phyloP scores from a whole-genome alignment of 257 asterid species.

The Scutellaria galericulata region DNA sequence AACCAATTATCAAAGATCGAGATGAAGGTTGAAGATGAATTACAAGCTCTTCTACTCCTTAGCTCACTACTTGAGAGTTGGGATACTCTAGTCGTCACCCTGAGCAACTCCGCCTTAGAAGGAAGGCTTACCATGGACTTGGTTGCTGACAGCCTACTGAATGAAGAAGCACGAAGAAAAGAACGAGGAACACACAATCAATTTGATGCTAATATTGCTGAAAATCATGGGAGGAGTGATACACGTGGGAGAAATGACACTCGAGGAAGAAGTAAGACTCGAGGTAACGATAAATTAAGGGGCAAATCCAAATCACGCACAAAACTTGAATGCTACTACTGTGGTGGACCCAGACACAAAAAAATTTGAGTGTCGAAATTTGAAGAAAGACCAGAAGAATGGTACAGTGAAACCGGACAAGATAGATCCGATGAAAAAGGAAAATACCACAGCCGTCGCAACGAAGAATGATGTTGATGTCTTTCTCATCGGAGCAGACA shows the following conservation, averaged over 20 bases:
- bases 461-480: background rate
- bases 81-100: too few species aligned
- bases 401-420: background rate
- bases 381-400: background rate
- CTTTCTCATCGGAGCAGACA: background rate
- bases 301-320: background rate
- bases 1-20: too few species aligned
- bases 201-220: slow-evolving; percentile 1
- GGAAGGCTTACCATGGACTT: background rate
- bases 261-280: background rate
- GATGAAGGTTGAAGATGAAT: too few species aligned
- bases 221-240: background rate
- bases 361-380: background rate
- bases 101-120: background rate
- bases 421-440: background rate
- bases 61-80: too few species aligned
- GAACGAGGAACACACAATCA: background rate
- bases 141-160: background rate
- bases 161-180: background rate
- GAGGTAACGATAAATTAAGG: background rate
- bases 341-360: background rate
- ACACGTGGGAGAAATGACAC: background rate
- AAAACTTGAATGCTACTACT: background rate
- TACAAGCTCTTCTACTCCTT: too few species aligned
- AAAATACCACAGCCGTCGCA: background rate